Base-by-base conservation (phyloP, 495 filamentous ascomycete species). In the Trichoderma asperelloides region DNA sequence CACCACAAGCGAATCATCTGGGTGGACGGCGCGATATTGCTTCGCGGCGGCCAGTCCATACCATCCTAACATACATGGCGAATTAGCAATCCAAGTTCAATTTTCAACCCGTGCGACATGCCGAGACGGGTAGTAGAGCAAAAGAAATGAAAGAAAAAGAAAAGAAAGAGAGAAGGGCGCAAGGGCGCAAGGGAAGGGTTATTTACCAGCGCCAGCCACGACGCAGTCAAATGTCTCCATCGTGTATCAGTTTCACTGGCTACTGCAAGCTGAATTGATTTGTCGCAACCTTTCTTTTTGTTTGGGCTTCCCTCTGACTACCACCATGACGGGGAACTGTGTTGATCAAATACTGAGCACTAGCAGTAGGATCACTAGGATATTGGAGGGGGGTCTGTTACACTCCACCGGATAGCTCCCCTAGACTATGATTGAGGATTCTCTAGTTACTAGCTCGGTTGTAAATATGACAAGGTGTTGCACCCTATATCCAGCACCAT, bases 141-240 rank as follows among this genome's bases (percentile, higher is more conserved):
- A 7, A 13, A 60, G 27, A 30, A 15, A 25, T 23, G 18, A 27
- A 60, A 18, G 0, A 15, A 3, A 28, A 13, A 60, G 16, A 37
- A 57, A 25, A 57, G 23, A 27, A 25, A 28, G 55, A 28, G 23
- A 16, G 55, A 30, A 51, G n/a, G n/a, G n/a, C n/a, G n/a, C n/a
- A n/a, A n/a, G n/a, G n/a, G n/a, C n/a, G 39, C 25, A 25, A 51
- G 25, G 57, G n/a, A 63, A 28, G 39, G 23, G 21, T 16, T 18
- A 69, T 77, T 70, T 72, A 78, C 80, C 80, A 66, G 80, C 77
- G 40, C 80, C 80, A 45, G 81, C 72, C 33, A 82, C 77, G 45
- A 78, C 78, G 57, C 79, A 74, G 66, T 82, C 78, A 8, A 79
- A 43, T 27, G 74, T 70, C 63, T 81, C 78, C 79, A 82, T 81